Percentiles rank a stretch among this genome's conserved stretches.
Evolutionary conservation across 2,329 filamentous ascomycete genomes (phyloP).

Genomic region (Scytalidium lignicola): DNA sequence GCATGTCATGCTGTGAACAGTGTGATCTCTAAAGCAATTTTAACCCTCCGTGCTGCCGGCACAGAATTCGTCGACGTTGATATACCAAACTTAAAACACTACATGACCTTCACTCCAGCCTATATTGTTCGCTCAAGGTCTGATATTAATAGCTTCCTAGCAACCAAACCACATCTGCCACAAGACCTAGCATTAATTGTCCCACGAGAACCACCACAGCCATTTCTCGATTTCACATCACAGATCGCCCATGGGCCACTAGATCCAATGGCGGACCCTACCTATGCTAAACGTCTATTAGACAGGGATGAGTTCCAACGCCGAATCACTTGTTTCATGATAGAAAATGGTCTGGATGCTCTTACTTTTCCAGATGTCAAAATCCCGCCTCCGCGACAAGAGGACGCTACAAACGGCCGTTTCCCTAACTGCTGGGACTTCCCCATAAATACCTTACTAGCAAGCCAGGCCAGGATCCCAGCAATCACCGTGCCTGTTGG

Average conservation of each 20-base stretch:
- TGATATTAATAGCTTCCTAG: slow-evolving; percentile 28
- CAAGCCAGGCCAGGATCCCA: slow-evolving; percentile 27
- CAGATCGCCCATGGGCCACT: slow-evolving; percentile 14
- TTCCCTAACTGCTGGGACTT: slow-evolving; percentile 23
- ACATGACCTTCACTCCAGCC: slow-evolving; percentile 19
- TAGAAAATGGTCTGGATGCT: slow-evolving; percentile 26
- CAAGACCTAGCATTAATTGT: slow-evolving; percentile 9
- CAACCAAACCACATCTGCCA: slow-evolving; percentile 32
- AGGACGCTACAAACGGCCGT: slow-evolving; percentile 24
- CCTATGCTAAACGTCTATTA: slow-evolving; percentile 22
- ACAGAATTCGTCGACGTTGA: slow-evolving; percentile 23
- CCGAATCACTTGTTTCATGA: slow-evolving; percentile 24
- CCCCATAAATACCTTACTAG: slow-evolving; percentile 31
- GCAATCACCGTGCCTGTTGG: slow-evolving; percentile 31
- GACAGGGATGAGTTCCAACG: slow-evolving; percentile 25
- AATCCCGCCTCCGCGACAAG: slow-evolving; percentile 27
- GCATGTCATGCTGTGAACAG: slow-evolving; percentile 20
- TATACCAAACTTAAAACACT: slow-evolving; percentile 21
- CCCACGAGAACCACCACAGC: slow-evolving; percentile 10
- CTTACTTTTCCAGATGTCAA: slow-evolving; percentile 30
- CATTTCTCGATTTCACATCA: slow-evolving; percentile 18
- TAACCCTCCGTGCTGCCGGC: slow-evolving; percentile 13
- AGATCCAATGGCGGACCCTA: slow-evolving; percentile 23
- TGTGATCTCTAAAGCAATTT: slow-evolving; percentile 17
- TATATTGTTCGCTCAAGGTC: slow-evolving; percentile 21